These are phyloP conservation scores for Fomes fomentarius DNA, from an alignment of 1,284 basidiomycete species.

Conservation along the genomic window DNA sequence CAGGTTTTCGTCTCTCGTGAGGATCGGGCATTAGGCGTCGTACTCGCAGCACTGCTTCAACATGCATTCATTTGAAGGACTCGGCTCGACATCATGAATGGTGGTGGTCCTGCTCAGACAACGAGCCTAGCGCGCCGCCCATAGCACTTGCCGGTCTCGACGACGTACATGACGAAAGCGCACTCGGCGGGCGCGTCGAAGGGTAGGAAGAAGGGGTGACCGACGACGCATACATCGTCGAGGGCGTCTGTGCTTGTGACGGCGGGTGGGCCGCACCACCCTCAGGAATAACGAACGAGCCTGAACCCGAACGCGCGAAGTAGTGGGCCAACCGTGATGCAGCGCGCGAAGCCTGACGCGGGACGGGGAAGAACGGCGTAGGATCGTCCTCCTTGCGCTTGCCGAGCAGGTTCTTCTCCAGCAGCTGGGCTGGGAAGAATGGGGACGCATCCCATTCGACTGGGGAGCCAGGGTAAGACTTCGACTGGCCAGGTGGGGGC, in stretches of 20 bases:
- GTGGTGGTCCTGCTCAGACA: conserved; percentile 22
- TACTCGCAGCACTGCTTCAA: conserved; percentile 11
- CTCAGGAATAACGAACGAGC: conserved; percentile 21
- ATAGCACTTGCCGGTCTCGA: conserved; percentile 32
- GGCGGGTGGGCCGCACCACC: conserved; percentile 9
- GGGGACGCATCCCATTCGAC: conserved; percentile 31
- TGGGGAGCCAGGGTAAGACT: conserved; percentile 35
- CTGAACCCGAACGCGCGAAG: conserved; percentile 21
- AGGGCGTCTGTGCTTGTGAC: conserved; percentile 12
- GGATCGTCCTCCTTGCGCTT: conserved; percentile 29
- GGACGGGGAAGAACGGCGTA: conserved; percentile 25
- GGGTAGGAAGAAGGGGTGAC: conserved; percentile 24
- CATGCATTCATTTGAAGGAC: conserved; percentile 6
- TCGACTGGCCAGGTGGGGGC: conserved; percentile 19
- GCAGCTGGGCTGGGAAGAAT: conserved; percentile 29
- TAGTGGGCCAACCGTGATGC: conserved; percentile 22
- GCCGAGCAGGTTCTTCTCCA: conserved; percentile 29
- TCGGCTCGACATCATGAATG: conserved; percentile 19
- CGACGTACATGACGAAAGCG: conserved; percentile 23
- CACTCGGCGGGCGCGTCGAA: conserved; percentile 31
- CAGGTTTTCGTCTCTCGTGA: neutral
- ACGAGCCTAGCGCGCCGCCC: conserved; percentile 19
- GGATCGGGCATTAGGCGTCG: conserved; percentile 9
- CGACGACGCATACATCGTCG: conserved; percentile 18
- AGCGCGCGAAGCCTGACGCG: conserved; percentile 26